Evolutionary conservation across 106 monocot species (phyloP), one percentile per base, ranked within the genome.

Genomic region (Allium sativum): DNA sequence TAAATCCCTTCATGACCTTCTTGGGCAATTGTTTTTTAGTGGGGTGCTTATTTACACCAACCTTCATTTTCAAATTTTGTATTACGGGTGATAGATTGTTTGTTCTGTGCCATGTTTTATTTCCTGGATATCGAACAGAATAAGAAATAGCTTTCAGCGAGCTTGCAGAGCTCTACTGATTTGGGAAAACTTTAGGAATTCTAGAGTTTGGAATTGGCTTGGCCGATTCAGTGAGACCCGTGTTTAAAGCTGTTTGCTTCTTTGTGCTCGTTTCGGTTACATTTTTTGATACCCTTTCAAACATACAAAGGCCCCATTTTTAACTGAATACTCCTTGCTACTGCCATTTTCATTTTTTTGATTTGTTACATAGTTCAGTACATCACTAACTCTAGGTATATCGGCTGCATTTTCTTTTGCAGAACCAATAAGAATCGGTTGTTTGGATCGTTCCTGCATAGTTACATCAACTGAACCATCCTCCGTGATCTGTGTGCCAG

Each of bases 81-180:
- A 56, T 51, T 18, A 20, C 14, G 65, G 70, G 65, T 45, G 62
- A 7, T 52, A 70, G 62, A 10, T 16, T 53, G 59, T 62, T 60
- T 7, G 59, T 70, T 40, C 88, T 72, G 58, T 53, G 73, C 88
- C 88, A 89, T 52, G 88, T 89, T 68, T 66, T 84, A 58, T 81
- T 59, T 71, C 84, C 78, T 19, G 20, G 13, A 62, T 14, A 47
- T 10, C 16, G 62, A 62, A 13, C 48, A 20, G 62, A 44, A 52
- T 52, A 64, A 62, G 65, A 42, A 12, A 48, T 40, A 22, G 62
- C 68, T 77, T 70, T 80, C 11, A 53, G 19, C 46, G 64, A 65
- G 59, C 59, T 54, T 15, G 64, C n/a, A 12, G 54, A 67, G 44
- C 54, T 76, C 12, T 17, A 17, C 6, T 12, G 65, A 62, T 56